Conservation (phyloP, 176 grass and related monocot genomes). For the Phoenix roebelenii region DNA sequence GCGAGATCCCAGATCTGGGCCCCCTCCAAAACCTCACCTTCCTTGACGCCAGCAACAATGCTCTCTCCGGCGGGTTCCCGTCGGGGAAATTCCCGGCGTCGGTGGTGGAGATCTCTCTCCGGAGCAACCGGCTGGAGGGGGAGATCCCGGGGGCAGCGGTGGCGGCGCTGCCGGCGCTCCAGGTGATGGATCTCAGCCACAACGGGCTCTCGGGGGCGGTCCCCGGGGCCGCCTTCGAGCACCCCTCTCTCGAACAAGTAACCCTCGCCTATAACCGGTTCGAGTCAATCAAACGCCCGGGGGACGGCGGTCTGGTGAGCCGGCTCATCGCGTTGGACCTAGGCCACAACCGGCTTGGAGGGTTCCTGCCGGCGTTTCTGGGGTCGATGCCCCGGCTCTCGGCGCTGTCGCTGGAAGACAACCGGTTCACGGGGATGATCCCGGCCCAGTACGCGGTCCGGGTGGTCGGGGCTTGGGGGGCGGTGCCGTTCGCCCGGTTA, state of each 20-base stretch:
- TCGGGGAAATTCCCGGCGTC: slow-evolving; percentile 25
- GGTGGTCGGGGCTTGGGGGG: not conserved
- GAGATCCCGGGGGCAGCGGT: not conserved
- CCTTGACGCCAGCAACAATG: slow-evolving; percentile 40
- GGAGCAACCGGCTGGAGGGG: slow-evolving; percentile 31
- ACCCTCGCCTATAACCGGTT: slow-evolving; percentile 30
- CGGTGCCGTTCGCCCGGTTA: slow-evolving; percentile 29
- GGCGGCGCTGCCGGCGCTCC: slow-evolving; percentile 7
- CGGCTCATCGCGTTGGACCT: slow-evolving; percentile 35
- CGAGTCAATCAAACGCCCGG: slow-evolving; percentile 11
- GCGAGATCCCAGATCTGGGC: slow-evolving; percentile 2
- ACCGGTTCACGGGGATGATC: slow-evolving; percentile 40
- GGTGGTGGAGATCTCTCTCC: slow-evolving; percentile 17
- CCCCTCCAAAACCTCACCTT: slow-evolving; percentile 23
- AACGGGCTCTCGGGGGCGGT: slow-evolving; percentile 29
- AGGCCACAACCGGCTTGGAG: slow-evolving; percentile 24
- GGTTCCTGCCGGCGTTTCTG: slow-evolving; percentile 27
- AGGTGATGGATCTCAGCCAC: slow-evolving; percentile 41
- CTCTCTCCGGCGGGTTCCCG: slow-evolving; percentile 14
- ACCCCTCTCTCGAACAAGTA: slow-evolving; percentile 47
- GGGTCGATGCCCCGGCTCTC: slow-evolving; percentile 30
- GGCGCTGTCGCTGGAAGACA: slow-evolving; percentile 35
- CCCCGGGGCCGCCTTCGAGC: slow-evolving; percentile 30
- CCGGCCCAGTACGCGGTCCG: slow-evolving; percentile 38
- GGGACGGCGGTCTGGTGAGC: slow-evolving; percentile 20